Evolutionary conservation across 2,329 filamentous ascomycete genomes (phyloP).

Genomic region (Calonectria montana): DNA sequence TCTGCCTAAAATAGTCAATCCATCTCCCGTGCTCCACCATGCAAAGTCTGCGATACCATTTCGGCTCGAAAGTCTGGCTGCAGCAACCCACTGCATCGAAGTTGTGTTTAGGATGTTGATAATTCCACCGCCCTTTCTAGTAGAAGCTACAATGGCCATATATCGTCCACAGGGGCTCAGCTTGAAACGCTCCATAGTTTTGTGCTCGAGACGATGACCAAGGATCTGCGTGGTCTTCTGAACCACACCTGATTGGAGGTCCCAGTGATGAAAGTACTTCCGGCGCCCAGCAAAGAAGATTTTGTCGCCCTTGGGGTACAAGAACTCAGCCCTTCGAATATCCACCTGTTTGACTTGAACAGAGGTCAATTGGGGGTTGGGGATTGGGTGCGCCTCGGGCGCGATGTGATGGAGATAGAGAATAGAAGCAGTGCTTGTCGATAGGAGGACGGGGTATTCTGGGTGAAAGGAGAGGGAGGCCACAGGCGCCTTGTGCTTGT

Average conservation of each 20-base stretch:
- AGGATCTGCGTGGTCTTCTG: conserved; percentile 84
- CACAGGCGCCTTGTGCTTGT: conserved; percentile 81
- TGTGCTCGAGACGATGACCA: conserved; percentile 84
- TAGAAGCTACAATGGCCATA: conserved; percentile 84
- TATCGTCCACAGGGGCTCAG: conserved; percentile 88
- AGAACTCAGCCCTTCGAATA: conserved; percentile 86
- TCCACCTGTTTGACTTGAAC: conserved; percentile 87
- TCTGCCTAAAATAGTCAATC: conserved; percentile 84
- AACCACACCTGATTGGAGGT: conserved; percentile 82
- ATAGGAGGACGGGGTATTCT: conserved; percentile 86
- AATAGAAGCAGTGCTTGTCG: conserved; percentile 86
- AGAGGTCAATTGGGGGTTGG: conserved; percentile 91
- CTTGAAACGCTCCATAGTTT: conserved; percentile 90
- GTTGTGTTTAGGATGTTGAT: conserved; percentile 85
- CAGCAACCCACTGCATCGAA: conserved; percentile 88
- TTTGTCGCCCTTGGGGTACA: conserved; percentile 76
- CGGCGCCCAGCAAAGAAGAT: conserved; percentile 91
- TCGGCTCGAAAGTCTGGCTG: conserved; percentile 83
- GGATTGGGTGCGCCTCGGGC: conserved; percentile 77
- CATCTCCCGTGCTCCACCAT: conserved; percentile 90
- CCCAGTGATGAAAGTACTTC: conserved; percentile 95
- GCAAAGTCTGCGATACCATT: conserved; percentile 90
- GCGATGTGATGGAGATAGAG: conserved; percentile 91
- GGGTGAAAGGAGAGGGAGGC: conserved; percentile 92
- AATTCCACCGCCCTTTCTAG: conserved; percentile 86